Evolutionary conservation across 495 filamentous ascomycete species (phyloP).

Genomic region (Neurospora pannonica): DNA sequence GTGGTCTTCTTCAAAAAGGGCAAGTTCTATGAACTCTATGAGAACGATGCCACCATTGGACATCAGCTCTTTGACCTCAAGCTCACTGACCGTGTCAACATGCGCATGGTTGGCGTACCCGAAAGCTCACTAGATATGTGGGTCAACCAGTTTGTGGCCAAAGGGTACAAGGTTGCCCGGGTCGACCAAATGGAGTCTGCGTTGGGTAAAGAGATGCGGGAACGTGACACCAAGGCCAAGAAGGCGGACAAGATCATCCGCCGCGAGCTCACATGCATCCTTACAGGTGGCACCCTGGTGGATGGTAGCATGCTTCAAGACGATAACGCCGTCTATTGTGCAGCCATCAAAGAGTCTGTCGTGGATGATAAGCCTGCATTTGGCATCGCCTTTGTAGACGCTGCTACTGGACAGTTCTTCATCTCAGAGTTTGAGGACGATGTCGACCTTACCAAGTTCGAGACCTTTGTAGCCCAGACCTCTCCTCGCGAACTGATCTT

Average conservation of each 20-base stretch:
- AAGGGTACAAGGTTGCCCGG: constrained; percentile 90
- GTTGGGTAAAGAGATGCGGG: constrained; percentile 95
- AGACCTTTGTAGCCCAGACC: constrained; percentile 93
- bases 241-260: constrained; percentile 86
- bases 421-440: constrained; percentile 88
- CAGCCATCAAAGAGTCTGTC: constrained; percentile 85
- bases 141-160: constrained; percentile 90
- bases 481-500: constrained; percentile 81
- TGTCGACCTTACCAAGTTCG: constrained; percentile 90
- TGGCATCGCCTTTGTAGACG: constrained; percentile 90
- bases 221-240: constrained; percentile 52
- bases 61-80: constrained; percentile 97
- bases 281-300: constrained; percentile 87
- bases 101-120: constrained; percentile 95
- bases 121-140: constrained; percentile 84
- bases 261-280: constrained; percentile 80
- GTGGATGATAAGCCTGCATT: constrained; percentile 72
- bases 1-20: constrained; percentile 99
- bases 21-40: constrained; percentile 98
- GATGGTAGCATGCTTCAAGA: constrained; percentile 96
- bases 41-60: constrained; percentile 95
- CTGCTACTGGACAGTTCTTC: constrained; percentile 92
- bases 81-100: constrained; percentile 95
- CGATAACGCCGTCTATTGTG: constrained; percentile 95
- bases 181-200: constrained; percentile 96